Conservation (phyloP, 345 rosid genomes). For the Euphorbia lathyris region DNA sequence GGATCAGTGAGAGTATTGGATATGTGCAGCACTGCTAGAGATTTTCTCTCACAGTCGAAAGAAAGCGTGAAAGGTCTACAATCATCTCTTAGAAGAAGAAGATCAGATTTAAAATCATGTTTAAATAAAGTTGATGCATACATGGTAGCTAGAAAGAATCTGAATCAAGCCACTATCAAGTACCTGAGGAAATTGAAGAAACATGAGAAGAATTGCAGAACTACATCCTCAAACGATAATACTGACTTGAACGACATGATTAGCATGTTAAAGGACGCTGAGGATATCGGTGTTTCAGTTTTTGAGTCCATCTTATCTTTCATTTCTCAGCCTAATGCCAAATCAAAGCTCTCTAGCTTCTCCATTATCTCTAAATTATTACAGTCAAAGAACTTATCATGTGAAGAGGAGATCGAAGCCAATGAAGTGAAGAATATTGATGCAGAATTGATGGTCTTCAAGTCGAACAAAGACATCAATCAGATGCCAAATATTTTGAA, state of each 20-base stretch:
- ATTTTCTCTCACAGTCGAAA: conserved; percentile 1
- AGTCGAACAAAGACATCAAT: conserved; percentile 6
- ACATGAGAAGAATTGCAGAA: conserved; percentile 3
- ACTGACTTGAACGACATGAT: neutral
- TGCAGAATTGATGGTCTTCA: conserved; percentile 4
- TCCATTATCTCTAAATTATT: neutral
- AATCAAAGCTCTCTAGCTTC: conserved; percentile 15
- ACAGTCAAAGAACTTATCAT: conserved; percentile 5
- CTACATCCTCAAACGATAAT: no score
- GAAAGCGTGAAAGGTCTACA: neutral
- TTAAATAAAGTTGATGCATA: conserved; percentile 3
- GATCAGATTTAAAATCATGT: neutral
- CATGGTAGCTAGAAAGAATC: neutral
- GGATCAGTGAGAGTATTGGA: conserved; percentile 14
- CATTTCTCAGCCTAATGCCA: conserved; percentile 10
- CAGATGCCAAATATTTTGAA: neutral
- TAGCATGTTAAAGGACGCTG: neutral
- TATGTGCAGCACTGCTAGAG: neutral
- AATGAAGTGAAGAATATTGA: conserved; percentile 13
- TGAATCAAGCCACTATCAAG: conserved; percentile 2
- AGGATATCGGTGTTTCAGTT: conserved; percentile 6
- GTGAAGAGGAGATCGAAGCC: neutral
- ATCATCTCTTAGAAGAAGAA: conserved; percentile 12
- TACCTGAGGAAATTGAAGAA: conserved; percentile 4
- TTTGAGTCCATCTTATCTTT: conserved; percentile 17